Percentiles rank a stretch among this genome's conserved stretches.
Conservation (phyloP, 2,329 filamentous ascomycete genomes). For the Aspergillus bombycis region DNA sequence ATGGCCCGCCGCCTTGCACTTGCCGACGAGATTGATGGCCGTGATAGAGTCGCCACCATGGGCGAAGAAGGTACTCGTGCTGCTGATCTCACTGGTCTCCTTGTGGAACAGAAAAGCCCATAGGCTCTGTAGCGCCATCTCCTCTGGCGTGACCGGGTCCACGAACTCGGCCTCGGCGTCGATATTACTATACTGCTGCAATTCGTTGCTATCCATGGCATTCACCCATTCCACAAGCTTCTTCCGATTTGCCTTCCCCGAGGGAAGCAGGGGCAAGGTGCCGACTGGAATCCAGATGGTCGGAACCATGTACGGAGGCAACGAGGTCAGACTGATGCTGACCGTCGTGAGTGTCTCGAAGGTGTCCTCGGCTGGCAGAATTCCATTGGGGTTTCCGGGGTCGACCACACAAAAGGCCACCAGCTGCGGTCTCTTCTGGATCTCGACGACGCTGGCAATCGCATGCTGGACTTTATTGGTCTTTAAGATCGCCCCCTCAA, state of each 20-base stretch:
- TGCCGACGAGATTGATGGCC: constrained; percentile 19
- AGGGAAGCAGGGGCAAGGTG: constrained; percentile 9
- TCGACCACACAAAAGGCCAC: constrained; percentile 13
- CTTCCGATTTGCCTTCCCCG: constrained; percentile 14
- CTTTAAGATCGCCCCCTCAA: neutral
- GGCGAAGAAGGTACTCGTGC: constrained; percentile 12
- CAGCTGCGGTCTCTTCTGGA: constrained; percentile 12
- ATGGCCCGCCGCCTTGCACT: neutral
- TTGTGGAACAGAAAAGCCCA: constrained; percentile 17
- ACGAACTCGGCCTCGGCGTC: constrained; percentile 1
- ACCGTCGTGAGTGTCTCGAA: neutral
- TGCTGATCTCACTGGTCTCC: constrained; percentile 6
- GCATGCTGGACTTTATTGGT: neutral
- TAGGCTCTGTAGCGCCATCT: constrained; percentile 9
- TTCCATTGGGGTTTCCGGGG: neutral
- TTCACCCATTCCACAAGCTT: constrained; percentile 5
- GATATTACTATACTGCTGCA: constrained; percentile 3
- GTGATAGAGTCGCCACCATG: constrained; percentile 25
- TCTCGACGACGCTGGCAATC: constrained; percentile 10
- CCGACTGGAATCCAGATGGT: constrained; percentile 7
- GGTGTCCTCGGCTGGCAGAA: neutral
- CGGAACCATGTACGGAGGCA: constrained; percentile 13
- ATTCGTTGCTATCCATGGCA: neutral
- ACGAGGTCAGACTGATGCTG: neutral
- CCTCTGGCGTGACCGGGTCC: constrained; percentile 4